phyloP scores from a whole-genome alignment of 768 basidiomycete genomes.

The Fistulinella prunicolor region DNA sequence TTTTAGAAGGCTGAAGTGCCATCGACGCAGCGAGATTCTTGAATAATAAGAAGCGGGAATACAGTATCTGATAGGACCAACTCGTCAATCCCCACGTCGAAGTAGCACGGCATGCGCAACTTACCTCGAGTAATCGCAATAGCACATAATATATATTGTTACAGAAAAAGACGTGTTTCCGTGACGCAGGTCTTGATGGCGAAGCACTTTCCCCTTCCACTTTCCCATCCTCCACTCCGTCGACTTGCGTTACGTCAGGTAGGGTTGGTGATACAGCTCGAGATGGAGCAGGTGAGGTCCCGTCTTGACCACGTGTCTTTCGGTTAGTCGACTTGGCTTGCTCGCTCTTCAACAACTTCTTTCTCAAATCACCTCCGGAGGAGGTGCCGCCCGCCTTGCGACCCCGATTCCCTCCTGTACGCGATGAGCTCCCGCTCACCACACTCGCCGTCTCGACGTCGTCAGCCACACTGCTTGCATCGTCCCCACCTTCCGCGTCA shows the following conservation, averaged over 20 bases:
- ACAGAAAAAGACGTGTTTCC: conserved; percentile 71
- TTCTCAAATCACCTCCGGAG: conserved; percentile 63
- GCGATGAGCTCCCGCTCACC: conserved; percentile 25
- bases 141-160: conserved; percentile 89
- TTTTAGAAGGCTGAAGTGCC: conserved; percentile 27
- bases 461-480: conserved; percentile 32
- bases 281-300: conserved; percentile 54
- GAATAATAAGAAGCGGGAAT: conserved; percentile 76
- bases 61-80: conserved; percentile 57
- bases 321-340: conserved; percentile 69
- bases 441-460: conserved; percentile 37
- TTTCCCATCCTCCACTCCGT: conserved; percentile 30
- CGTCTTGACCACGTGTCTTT: conserved; percentile 55
- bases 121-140: conserved; percentile 81
- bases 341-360: conserved; percentile 79
- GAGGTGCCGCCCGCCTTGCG: conserved; percentile 40
- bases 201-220: conserved; percentile 7
- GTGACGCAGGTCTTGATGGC: conserved; percentile 36
- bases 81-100: conserved; percentile 2
- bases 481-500: conserved; percentile 58
- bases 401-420: conserved; percentile 38
- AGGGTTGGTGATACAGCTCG: conserved; percentile 61
- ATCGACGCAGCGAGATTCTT: conserved; percentile 62
- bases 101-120: conserved; percentile 18
- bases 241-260: conserved; percentile 40